Evolutionary conservation across 257 asterid genomes (phyloP).

Genomic region (Jacaranda mimosifolia): DNA sequence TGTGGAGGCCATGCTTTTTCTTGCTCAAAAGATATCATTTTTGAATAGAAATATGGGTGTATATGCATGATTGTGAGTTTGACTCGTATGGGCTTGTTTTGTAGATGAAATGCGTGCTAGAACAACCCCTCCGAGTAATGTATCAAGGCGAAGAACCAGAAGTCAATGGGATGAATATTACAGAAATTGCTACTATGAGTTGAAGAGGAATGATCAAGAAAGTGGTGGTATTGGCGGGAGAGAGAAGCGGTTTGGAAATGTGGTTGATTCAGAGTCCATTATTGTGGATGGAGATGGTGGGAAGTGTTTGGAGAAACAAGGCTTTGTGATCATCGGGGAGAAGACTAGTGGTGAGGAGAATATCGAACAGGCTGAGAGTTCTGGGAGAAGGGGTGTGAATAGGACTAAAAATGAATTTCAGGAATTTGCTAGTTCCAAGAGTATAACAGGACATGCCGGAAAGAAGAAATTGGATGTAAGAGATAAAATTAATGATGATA

Average conservation of each 20-base stretch:
- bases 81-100: background rate
- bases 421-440: background rate
- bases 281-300: background rate
- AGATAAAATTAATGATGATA: background rate
- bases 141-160: conserved; percentile 42
- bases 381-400: background rate
- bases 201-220: background rate
- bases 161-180: conserved; percentile 32
- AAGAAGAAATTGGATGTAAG: conserved; percentile 11
- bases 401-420: background rate
- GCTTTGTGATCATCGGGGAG: background rate
- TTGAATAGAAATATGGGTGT: background rate
- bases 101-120: conserved; percentile 30
- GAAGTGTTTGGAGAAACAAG: conserved; percentile 7
- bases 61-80: background rate
- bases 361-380: background rate
- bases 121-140: background rate
- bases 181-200: background rate
- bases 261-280: background rate
- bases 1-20: background rate
- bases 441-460: conserved; percentile 1
- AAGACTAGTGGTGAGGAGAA: background rate
- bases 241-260: background rate
- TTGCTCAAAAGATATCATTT: background rate
- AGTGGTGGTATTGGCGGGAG: background rate